Evolutionary conservation across 139 green algal species (phyloP), one percentile per base, ranked within the genome.

Genomic region (Klebsormidium nitens): DNA sequence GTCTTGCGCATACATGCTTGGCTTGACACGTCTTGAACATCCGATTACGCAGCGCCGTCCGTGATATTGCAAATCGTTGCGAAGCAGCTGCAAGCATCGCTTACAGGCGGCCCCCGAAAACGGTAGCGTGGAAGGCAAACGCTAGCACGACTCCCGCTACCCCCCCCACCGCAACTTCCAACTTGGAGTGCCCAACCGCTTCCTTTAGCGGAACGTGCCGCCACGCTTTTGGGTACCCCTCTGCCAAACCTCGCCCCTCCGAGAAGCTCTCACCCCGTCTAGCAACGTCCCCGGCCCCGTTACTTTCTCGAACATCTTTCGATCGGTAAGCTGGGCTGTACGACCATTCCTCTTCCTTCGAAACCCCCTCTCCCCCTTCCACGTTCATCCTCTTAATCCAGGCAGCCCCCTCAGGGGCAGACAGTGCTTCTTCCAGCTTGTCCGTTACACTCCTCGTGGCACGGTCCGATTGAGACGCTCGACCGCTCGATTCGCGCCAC

Each of bases 131-230:
- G 5, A 75, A 11, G 37, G 32, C 23, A n/a, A 75, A 65, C 17
- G 32, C 34, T 28, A 75, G 60, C 32, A 60, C 34, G 34, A 76
- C 26, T 17, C 68, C 68, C 4, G 39, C 38, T 8, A 72, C 5
- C 23, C 31, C 68, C 19, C 68, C 68, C 62, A 74, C 68, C 28
- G 66, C 26, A 39, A 76, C 68, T 32, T 76, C 68, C 28, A 23
- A 6, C 60, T 76, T 76, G 32, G 68, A 74, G 42, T 76, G 68
- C 5, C 68, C 68, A n/a, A 76, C 62, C n/a, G 59, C 63, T 32
- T 76, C 68, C 31, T 76, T 76, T 4, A 76, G 29, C n/a, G 68
- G 68, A 17, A 76, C 65, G 48, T 76, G 64, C 19, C 60, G 35
- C 68, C 68, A 76, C 38, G 59, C 68, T 28, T 76, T 60, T n/a